Evolutionary conservation across 192 early-diverging fungal species (phyloP).

Genomic region (Coemansia sp.): DNA sequence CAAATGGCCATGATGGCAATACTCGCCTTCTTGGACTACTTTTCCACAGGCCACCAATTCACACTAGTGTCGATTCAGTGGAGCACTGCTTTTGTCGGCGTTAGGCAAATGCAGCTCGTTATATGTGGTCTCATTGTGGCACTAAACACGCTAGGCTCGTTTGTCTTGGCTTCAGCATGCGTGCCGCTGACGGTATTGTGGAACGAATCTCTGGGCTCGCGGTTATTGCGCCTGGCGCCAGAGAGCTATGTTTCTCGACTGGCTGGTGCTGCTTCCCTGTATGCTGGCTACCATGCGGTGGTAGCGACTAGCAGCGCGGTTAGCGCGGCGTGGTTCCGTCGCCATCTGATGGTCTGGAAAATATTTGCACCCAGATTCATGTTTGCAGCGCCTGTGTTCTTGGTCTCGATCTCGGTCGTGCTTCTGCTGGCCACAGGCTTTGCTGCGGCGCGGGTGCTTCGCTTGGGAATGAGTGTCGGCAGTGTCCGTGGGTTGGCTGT

Average conservation of each 20-base stretch:
- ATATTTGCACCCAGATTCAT: slow-evolving; percentile 92
- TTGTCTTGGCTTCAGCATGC: slow-evolving; percentile 50
- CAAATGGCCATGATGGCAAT: slow-evolving; percentile 52
- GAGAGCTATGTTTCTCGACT: slow-evolving; percentile 28
- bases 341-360: slow-evolving; percentile 98
- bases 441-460: slow-evolving; percentile 21
- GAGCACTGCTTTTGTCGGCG: slow-evolving; percentile 83
- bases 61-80: slow-evolving; percentile 89
- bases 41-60: slow-evolving; percentile 90
- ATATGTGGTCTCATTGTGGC: slow-evolving; percentile 67
- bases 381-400: slow-evolving; percentile 40
- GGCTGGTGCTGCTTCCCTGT: slow-evolving; percentile 44
- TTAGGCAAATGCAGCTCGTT: slow-evolving; percentile 66
- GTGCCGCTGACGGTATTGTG: slow-evolving; percentile 58
- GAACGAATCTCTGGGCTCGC: slow-evolving; percentile 37
- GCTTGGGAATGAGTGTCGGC: slow-evolving; percentile 20
- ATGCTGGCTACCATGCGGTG: slow-evolving; percentile 53
- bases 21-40: slow-evolving; percentile 66
- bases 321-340: slow-evolving; percentile 65
- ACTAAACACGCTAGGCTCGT: slow-evolving; percentile 74
- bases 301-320: slow-evolving; percentile 51
- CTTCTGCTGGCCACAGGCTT: slow-evolving; percentile 29
- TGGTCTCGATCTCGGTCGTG: slow-evolving; percentile 6
- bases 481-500: not conserved
- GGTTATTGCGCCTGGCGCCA: slow-evolving; percentile 23